phyloP scores from a whole-genome alignment of 345 rosid genomes.

The Populus alba region DNA sequence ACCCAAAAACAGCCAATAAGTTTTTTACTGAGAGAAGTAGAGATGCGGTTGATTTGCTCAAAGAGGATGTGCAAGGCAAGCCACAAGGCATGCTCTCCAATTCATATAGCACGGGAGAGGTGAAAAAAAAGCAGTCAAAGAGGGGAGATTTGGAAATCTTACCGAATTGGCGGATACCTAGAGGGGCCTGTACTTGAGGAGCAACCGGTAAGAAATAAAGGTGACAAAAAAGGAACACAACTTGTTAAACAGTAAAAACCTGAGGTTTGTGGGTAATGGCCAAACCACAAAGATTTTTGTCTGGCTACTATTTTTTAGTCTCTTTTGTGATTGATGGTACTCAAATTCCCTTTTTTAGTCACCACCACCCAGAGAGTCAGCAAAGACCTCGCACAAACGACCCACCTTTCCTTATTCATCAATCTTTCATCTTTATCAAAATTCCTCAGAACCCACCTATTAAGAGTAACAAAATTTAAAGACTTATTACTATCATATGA shows the following conservation, averaged over 20 bases:
- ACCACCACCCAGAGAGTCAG: constrained; percentile 8
- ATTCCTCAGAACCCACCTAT: constrained; percentile 15
- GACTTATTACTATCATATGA: too few species aligned
- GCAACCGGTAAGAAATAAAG: not conserved
- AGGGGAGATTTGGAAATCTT: constrained; percentile 13
- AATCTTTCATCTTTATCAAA: not conserved
- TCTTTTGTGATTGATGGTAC: constrained; percentile 35
- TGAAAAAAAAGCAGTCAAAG: not conserved
- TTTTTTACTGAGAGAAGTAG: not conserved
- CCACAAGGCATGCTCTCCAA: constrained; percentile 5
- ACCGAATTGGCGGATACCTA: constrained; percentile 13
- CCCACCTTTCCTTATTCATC: constrained; percentile 26
- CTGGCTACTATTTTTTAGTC: not conserved
- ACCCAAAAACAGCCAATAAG: not conserved
- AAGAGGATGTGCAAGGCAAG: not conserved
- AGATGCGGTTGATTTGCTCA: not conserved
- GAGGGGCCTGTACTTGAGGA: not conserved
- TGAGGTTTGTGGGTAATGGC: not conserved
- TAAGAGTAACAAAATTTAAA: constrained; percentile 11
- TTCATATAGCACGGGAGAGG: not conserved
- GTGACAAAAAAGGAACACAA: constrained; percentile 1
- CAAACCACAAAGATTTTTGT: not conserved
- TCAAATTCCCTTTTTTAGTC: constrained; percentile 6
- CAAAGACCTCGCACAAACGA: not conserved
- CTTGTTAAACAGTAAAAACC: not conserved